Conservation (phyloP, 1,139 yeast genomes). For the Candida anutae region DNA sequence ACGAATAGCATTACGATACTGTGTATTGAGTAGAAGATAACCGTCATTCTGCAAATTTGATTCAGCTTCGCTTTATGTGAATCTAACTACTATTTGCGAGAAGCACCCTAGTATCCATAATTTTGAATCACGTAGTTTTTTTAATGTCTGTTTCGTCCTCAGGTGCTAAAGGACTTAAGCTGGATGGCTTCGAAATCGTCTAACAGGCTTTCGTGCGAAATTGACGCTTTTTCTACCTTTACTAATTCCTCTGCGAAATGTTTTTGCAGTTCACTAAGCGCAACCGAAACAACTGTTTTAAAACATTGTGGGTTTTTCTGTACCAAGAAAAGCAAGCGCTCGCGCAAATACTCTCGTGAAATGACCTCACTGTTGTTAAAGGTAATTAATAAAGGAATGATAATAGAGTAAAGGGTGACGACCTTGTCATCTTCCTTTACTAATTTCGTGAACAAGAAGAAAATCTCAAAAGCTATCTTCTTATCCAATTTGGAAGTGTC, state of each 20-base stretch:
- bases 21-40: too few relatives aligned
- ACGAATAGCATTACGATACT: too few relatives aligned
- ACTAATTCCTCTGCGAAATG: slow-evolving; percentile 35
- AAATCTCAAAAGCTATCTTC: slow-evolving; percentile 46
- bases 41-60: too few relatives aligned
- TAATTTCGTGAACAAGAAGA: slow-evolving; percentile 38
- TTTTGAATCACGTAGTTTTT: too few relatives aligned
- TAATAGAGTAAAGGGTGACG: slow-evolving; percentile 29
- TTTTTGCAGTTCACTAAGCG: slow-evolving; percentile 31
- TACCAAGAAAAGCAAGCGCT: slow-evolving; percentile 46
- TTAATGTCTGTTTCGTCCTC: too few relatives aligned
- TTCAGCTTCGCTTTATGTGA: too few relatives aligned
- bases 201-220: slow-evolving; percentile 1
- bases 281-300: slow-evolving; percentile 39
- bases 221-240: slow-evolving; percentile 5
- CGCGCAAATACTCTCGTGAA: slow-evolving; percentile 36
- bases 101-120: too few relatives aligned
- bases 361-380: slow-evolving; percentile 20
- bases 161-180: slow-evolving; percentile 29
- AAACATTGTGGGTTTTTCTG: slow-evolving; percentile 43
- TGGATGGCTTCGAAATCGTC: slow-evolving; percentile 19
- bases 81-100: too few relatives aligned
- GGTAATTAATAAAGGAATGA: slow-evolving; percentile 45
- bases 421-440: slow-evolving; percentile 21
- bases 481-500: slow-evolving; percentile 12